Base-by-base conservation (phyloP, 2,329 filamentous ascomycete genomes). In the Ascochyta clinopodiicola region DNA sequence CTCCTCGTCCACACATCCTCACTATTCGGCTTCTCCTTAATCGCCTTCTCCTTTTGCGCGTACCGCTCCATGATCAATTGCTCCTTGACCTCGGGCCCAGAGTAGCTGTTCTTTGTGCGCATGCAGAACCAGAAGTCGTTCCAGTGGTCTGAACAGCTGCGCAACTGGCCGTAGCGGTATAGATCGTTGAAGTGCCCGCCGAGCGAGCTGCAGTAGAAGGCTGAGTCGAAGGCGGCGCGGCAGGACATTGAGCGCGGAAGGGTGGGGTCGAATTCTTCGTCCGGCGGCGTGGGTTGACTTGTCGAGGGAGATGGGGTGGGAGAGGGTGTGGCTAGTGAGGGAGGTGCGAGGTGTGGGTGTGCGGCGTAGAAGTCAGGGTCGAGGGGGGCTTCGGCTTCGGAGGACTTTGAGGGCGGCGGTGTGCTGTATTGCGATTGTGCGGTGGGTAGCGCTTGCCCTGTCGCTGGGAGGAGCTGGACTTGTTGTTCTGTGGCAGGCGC, bases 71-170 rank as follows among this genome's bases (percentile, higher is more conserved):
- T 80, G 51, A 96, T 83, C 65, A 78, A 71, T 60, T 77, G 83
- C 56, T 84, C 86, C 67, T 86, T 86, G 31, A 61, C 60, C 63
- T 86, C 79, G 38, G 82, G 77, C 22, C 85, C 83, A 0, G 82
- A 75, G 69, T 86, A 86, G 2, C 83, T 82, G 21, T 68, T 67
- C 68, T 89, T 87, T 34, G 87, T 88, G 61, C 91, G 88, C 93
- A 98, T 97, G 81, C 95, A 99, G 79, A 97, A 94, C 90, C 93
- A 96, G 77, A 96, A 98, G 76, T 96, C 91, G 58, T 88, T 85
- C 92, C 94, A 97, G 60, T 92, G 88, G 63, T 96, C 89, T 59
- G 82, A 86, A 81, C 95, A 99, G 3, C 85, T 83, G 39, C 88
- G 86, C 69, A 96, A 80, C 37, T 82, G 79, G 59, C 95, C 95